Evolutionary conservation across 1,139 yeast species (phyloP).

Genomic region (Protomyces lactucae-debilis): DNA sequence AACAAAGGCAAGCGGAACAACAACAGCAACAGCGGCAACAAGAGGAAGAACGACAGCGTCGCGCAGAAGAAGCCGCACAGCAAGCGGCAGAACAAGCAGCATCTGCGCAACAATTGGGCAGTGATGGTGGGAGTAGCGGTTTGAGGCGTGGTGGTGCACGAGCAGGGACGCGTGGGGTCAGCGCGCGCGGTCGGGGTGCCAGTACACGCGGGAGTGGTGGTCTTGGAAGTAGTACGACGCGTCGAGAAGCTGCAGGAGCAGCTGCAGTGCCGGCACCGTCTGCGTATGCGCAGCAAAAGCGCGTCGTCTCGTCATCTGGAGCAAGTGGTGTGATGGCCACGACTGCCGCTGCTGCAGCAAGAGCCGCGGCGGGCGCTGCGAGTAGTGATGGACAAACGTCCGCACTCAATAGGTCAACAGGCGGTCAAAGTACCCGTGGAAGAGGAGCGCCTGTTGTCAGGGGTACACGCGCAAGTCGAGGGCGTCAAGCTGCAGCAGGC

Average conservation of each 20-base stretch:
- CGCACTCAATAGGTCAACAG: background rate
- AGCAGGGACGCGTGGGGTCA: background rate
- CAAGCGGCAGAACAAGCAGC: background rate
- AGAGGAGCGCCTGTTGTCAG: conserved; percentile 14
- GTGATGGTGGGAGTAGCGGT: background rate
- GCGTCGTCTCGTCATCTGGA: background rate
- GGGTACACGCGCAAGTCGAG: conserved; percentile 22
- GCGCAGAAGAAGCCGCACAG: conserved; percentile 3
- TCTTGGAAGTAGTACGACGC: background rate
- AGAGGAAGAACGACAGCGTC: conserved; percentile 3
- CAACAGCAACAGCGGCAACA: conserved; percentile 6
- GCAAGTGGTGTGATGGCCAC: background rate
- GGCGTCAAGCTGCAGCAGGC: conserved; percentile 5
- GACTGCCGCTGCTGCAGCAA: background rate
- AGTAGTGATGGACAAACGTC: background rate
- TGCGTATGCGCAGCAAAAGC: conserved; percentile 23
- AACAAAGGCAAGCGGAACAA: background rate
- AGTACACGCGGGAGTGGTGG: conserved; percentile 2
- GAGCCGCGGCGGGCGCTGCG: background rate
- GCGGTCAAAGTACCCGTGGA: conserved; percentile 4
- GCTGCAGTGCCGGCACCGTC: conserved; percentile 6
- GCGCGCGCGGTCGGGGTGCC: background rate
- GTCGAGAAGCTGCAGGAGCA: background rate
- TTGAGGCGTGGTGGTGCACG: background rate
- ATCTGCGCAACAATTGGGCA: background rate